A percentile compares a stretch with the other conserved stretches of the same genome.
phyloP scores from a whole-genome alignment of 2,329 filamentous ascomycete species.

The Ilyonectria sp. region DNA sequence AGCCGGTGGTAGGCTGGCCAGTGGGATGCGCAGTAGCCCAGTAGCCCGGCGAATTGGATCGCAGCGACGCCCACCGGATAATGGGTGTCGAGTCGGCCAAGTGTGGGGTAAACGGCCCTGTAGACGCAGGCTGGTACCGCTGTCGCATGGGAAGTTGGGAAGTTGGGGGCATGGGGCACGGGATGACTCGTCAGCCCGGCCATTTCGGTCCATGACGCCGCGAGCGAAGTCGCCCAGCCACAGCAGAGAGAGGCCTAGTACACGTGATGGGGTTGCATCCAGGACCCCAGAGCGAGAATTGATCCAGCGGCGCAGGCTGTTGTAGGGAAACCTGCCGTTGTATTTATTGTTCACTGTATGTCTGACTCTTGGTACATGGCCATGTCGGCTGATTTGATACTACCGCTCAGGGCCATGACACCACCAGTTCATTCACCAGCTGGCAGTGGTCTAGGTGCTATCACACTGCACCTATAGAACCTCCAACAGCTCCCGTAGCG shows the following conservation, averaged over 20 bases:
- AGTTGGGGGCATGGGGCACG: neutral
- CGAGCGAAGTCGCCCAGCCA: neutral
- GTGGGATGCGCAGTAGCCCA: slow-evolving; percentile 19
- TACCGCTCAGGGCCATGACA: slow-evolving; percentile 6
- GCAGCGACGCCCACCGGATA: slow-evolving; percentile 7
- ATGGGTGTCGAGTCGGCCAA: slow-evolving; percentile 11
- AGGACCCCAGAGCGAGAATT: neutral
- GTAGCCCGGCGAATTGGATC: slow-evolving; percentile 24
- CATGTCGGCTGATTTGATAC: neutral
- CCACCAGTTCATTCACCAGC: slow-evolving; percentile 5
- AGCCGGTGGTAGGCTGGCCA: slow-evolving; percentile 22
- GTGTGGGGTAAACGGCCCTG: slow-evolving; percentile 26
- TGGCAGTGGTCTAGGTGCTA: neutral
- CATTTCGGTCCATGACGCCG: slow-evolving; percentile 20
- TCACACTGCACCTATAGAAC: slow-evolving; percentile 16
- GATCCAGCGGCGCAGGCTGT: neutral
- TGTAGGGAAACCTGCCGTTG: neutral
- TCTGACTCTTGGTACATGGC: neutral
- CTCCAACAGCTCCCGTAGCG: neutral
- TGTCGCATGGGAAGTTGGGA: neutral
- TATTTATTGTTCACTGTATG: too few species aligned
- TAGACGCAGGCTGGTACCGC: neutral
- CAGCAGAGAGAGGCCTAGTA: neutral
- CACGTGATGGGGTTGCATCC: neutral
- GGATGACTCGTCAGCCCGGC: neutral